phyloP scores from a whole-genome alignment of 2,329 filamentous ascomycete genomes.

The Fusarium kyushuense region DNA sequence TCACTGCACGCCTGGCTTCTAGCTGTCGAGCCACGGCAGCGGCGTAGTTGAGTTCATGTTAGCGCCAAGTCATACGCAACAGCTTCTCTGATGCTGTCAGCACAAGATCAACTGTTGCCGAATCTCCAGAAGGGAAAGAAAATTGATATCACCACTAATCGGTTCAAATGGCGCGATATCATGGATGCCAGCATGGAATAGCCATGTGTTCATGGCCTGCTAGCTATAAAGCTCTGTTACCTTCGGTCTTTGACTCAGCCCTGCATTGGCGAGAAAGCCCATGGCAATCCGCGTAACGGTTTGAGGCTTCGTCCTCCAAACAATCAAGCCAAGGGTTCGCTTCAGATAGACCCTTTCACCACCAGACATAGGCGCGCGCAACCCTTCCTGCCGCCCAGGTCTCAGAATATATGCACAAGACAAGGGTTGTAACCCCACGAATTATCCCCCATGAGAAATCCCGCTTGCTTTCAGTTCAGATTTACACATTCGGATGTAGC shows the following conservation, averaged over 20 bases:
- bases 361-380: conserved; percentile 28
- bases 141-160: conserved; percentile 23
- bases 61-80: conserved; percentile 7
- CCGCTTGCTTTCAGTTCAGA: conserved; percentile 11
- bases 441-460: conserved; percentile 11
- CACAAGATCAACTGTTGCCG: conserved; percentile 16
- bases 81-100: conserved; percentile 10
- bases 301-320: conserved; percentile 15
- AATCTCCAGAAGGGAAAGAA: conserved; percentile 7
- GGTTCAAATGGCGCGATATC: conserved; percentile 5
- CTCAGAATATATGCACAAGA: conserved; percentile 18
- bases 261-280: conserved; percentile 9
- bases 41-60: conserved; percentile 25
- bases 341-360: conserved; percentile 23
- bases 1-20: conserved; percentile 12
- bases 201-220: conserved; percentile 12
- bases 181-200: conserved; percentile 16
- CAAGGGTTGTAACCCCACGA: conserved; percentile 33
- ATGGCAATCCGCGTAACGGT: conserved; percentile 29
- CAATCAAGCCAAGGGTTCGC: conserved; percentile 22
- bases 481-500: conserved; percentile 42
- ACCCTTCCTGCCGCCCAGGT: conserved; percentile 21
- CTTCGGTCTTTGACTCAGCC: conserved; percentile 28
- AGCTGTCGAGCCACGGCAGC: conserved; percentile 21
- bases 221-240: neutral